phyloP scores from a whole-genome alignment of 2,329 filamentous ascomycete species.

The Talaromyces sp. region DNA sequence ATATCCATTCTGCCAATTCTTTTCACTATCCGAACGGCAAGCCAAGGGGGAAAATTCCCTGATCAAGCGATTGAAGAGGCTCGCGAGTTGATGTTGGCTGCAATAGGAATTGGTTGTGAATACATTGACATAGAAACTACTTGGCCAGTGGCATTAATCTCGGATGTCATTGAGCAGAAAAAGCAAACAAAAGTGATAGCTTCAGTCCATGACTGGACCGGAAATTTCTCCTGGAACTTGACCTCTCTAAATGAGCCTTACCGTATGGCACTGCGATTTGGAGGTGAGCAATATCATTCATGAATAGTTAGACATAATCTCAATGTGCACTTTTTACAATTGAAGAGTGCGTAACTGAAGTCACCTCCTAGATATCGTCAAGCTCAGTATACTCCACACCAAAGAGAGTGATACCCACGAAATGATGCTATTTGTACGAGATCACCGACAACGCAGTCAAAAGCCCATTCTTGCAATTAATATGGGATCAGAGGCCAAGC shows the following conservation, averaged over 20 bases:
- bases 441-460: neutral
- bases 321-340: neutral
- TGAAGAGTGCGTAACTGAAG: neutral
- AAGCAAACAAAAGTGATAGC: neutral
- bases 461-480: slow-evolving; percentile 9
- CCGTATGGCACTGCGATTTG: neutral
- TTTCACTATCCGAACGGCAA: slow-evolving; percentile 2
- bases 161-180: neutral
- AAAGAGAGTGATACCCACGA: slow-evolving; percentile 5
- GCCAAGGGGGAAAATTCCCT: slow-evolving; percentile 5
- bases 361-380: neutral
- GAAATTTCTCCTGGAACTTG: neutral
- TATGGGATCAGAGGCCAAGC: slow-evolving; percentile 5
- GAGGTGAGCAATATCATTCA: neutral
- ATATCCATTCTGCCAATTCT: neutral
- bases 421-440: slow-evolving; percentile 1
- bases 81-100: slow-evolving; percentile 2
- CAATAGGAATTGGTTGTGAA: neutral
- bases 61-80: neutral
- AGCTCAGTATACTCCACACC: slow-evolving; percentile 3
- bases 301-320: neutral
- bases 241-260: neutral
- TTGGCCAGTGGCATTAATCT: neutral
- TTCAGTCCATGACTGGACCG: slow-evolving; percentile 4
- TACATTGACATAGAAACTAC: slow-evolving; percentile 11